These are phyloP conservation scores for Pestalotiopsis sp. DNA, from an alignment of 2,329 filamentous ascomycete genomes.

Conservation along the genomic window DNA sequence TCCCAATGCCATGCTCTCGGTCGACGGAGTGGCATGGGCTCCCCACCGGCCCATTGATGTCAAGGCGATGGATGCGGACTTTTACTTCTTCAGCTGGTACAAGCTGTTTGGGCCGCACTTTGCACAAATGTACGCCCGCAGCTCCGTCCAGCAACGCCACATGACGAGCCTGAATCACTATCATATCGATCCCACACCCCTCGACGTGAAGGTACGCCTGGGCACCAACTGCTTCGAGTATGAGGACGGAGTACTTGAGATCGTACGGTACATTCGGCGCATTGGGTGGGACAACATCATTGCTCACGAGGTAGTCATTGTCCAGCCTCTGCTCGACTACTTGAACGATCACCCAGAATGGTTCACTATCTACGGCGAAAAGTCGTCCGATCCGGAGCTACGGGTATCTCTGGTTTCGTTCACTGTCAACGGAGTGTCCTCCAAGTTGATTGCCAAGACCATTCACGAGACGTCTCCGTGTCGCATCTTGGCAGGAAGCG, in stretches of 20 bases:
- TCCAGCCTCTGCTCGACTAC: constrained; percentile 10
- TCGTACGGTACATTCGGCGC: constrained; percentile 11
- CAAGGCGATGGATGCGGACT: constrained; percentile 68
- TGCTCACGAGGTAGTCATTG: constrained; percentile 10
- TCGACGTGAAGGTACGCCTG: constrained; percentile 37
- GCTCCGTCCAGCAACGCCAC: constrained; percentile 56
- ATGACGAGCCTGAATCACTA: constrained; percentile 11
- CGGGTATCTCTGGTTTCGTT: constrained; percentile 12
- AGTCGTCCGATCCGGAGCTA: constrained; percentile 11
- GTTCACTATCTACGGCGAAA: constrained; percentile 11
- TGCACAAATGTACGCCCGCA: constrained; percentile 69
- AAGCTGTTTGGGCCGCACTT: constrained; percentile 82
- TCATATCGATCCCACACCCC: constrained; percentile 10
- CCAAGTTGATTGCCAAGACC: constrained; percentile 13
- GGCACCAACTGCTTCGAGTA: constrained; percentile 46
- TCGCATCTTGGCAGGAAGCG: constrained; percentile 8
- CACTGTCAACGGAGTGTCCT: constrained; percentile 68
- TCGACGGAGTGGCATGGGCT: constrained; percentile 78
- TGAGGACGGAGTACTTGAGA: constrained; percentile 11
- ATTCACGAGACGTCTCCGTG: constrained; percentile 11
- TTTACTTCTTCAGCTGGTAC: constrained; percentile 83
- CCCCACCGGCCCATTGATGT: constrained; percentile 75
- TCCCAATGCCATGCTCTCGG: constrained; percentile 64
- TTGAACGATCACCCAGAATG: constrained; percentile 8
- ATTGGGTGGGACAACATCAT: constrained; percentile 10